These are phyloP conservation scores for Crithidia sp. DNA, from an alignment of 208 protist genomes.

Conservation along the genomic window DNA sequence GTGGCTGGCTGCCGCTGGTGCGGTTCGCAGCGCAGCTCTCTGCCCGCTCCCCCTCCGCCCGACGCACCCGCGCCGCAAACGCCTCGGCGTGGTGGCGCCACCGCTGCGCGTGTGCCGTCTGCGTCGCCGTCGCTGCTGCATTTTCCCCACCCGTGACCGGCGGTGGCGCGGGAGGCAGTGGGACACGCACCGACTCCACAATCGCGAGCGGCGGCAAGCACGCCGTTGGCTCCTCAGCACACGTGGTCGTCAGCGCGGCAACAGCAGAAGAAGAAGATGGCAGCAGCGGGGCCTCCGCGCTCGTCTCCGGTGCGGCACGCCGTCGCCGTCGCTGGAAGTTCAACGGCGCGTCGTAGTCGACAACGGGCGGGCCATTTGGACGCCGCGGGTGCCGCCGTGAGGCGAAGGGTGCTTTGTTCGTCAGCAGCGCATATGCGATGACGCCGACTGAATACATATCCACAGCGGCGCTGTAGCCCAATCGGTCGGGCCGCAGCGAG, in stretches of 20 bases:
- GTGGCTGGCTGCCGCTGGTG: constrained; percentile 4
- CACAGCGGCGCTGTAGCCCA: constrained; percentile 69
- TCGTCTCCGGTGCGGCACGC: background rate
- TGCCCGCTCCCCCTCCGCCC: constrained; percentile 6
- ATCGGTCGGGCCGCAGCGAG: constrained; percentile 32
- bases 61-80: constrained; percentile 14
- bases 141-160: background rate
- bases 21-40: background rate
- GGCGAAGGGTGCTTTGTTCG: constrained; percentile 51
- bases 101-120: constrained; percentile 3
- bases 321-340: constrained; percentile 16
- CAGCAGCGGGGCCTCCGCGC: background rate
- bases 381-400: constrained; percentile 16
- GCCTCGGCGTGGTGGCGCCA: constrained; percentile 29
- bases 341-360: constrained; percentile 39
- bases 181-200: constrained; percentile 24
- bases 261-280: too few species aligned
- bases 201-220: constrained; percentile 21
- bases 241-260: background rate
- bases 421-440: constrained; percentile 61
- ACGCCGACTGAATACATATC: constrained; percentile 79
- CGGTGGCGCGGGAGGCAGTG: background rate
- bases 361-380: constrained; percentile 17
- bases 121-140: background rate
- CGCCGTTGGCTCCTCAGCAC: background rate